Base-by-base conservation (phyloP, 768 basidiomycete species). In the Lanmaoa pseudosensibilis region DNA sequence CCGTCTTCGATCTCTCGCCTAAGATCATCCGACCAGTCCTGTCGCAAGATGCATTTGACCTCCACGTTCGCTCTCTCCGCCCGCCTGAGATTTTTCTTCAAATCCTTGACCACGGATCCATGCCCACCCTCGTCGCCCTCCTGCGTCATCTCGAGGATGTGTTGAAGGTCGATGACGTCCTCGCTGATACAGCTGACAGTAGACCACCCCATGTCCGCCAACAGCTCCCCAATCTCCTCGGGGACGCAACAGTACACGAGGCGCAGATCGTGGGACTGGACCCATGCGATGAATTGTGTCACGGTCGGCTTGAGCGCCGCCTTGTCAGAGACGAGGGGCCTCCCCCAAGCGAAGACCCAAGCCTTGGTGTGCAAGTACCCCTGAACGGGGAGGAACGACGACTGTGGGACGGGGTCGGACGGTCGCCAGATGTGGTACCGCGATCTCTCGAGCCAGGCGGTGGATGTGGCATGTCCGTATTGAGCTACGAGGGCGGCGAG, bases 391-490 rank as follows among this genome's bases (percentile, higher is more conserved):
- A 64, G 61, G 54, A 80, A 81, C 2, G 73, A 69, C 3, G 77
- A 79, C 52, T 73, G 68, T 7, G 57, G 54, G 40, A 65, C 44
- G 7, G 60, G 56, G 0, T 57, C 39, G 8, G 56, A 37, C 1
- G 73, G 73, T 13, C 80, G 65, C 85, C 85, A 71, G 64, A 84
- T 69, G 47, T 69, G 66, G 67, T 77, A 79, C 66, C 83, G 69
- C 67, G 80, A 79, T 61, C 79, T 74, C 65, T 91, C 87, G 10
- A 87, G 76, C 86, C 86, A 90, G 10, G 86, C 81, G 0, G 86
- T 90, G 40, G 86, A 80, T 50, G 83, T 83, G 8, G 84, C 82
- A 34, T 87, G 86, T 18, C 87, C 86, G 59, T 88, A 82, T 49
- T 77, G 74, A 5, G 85, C 86, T 45, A 87, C 81, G 58, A 89